Evolutionary conservation across 2,329 filamentous ascomycete genomes (phyloP).

Genomic region (Xylariaceae sp.): DNA sequence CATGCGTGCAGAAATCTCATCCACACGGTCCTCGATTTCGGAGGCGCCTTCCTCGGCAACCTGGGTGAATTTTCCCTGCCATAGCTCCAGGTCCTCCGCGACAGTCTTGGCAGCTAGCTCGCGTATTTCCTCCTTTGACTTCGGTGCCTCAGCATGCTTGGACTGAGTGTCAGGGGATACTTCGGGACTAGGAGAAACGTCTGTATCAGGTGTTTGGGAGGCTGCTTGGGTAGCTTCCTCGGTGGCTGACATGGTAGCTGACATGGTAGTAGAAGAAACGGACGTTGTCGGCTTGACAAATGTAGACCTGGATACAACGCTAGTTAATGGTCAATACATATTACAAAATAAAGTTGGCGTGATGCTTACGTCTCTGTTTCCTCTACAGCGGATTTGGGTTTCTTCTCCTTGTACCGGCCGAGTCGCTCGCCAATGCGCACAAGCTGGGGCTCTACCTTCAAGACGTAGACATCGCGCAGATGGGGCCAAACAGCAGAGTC

Average conservation of each 20-base stretch:
- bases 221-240: conserved; percentile 34
- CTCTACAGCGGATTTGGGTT: conserved; percentile 45
- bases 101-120: conserved; percentile 71
- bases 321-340: conserved; percentile 29
- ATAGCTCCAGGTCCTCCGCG: conserved; percentile 77
- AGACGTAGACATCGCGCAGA: conserved; percentile 78
- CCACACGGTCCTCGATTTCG: conserved; percentile 74
- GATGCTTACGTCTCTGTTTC: conserved; percentile 43
- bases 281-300: conserved; percentile 47
- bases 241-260: conserved; percentile 35
- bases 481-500: conserved; percentile 82
- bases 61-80: conserved; percentile 87
- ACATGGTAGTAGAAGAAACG: no score
- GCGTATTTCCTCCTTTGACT: conserved; percentile 59
- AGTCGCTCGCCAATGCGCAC: conserved; percentile 90
- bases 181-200: conserved; percentile 32
- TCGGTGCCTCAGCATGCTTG: conserved; percentile 44
- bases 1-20: conserved; percentile 62
- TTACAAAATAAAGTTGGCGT: neutral
- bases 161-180: conserved; percentile 29
- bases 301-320: conserved; percentile 43
- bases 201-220: conserved; percentile 27
- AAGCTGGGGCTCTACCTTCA: conserved; percentile 95
- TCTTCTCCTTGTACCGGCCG: conserved; percentile 70
- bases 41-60: conserved; percentile 81